Base-by-base conservation (phyloP, 1,139 yeast genomes). In the Nakaseomyces bracarensis region DNA sequence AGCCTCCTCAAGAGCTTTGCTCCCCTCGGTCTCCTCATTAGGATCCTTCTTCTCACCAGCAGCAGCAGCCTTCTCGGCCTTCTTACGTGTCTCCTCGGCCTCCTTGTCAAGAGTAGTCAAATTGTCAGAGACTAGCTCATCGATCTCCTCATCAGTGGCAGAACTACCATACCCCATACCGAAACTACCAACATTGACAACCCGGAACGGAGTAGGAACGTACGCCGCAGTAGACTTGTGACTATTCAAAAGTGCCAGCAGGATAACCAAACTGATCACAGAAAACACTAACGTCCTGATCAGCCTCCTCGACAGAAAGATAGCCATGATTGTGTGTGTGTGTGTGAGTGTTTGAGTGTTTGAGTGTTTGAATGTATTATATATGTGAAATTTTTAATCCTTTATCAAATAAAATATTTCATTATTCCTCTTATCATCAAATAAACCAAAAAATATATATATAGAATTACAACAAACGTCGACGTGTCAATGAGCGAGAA, bases 241-340 rank as follows among this genome's bases (percentile, higher is more conserved):
- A 6, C 38, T 22, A 22, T 38, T 38, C 40, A 49, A 25, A 6
- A 45, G 38, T 11, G 46, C 13, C 8, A 47, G 9, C 6, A 45
- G 8, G 11, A 45, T 11, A 46, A 18, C 16, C 11, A 34, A 15
- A 4, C 39, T 34, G 19, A 39, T 41, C 7, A 40, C 45, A 11
- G 43, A 19, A 21, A 44, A 8, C 8, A 36, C 18, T n/a, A 45
- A 42, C 13, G 16, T 18, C 33, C 54, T 45, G 13, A 46, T 18
- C 36, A 50, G 38, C 28, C 54, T 44, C 41, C 45, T 50, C 28
- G 49, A 43, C 20, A 50, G 22, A 39, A 46, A 44, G 36, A 50
- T 25, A 27, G 48, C 43, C 50, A 48, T 45, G 16, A 8, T 33
- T 33, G n/a, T 18, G 16, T 25, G n/a, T n/a, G n/a, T n/a, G n/a